Evolutionary conservation across 148 eudicot genomes (phyloP), one percentile per base, ranked within the genome.

Genomic region (Pouteria glomerata): DNA sequence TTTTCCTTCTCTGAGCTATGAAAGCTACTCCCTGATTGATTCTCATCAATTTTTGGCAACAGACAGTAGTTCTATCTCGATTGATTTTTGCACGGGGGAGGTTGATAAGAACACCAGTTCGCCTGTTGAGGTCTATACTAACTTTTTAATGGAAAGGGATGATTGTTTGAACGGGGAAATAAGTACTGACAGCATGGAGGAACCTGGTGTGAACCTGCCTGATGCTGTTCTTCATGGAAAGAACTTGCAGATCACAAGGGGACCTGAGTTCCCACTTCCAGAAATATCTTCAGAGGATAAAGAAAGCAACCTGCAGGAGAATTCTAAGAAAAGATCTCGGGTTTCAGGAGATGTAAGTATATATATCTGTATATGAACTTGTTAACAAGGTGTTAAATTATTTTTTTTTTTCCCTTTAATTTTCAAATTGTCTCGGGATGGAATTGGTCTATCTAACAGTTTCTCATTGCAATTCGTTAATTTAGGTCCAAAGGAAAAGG

Each of bases 401-500:
- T n/a, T n/a, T n/a, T n/a, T n/a, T n/a, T n/a, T n/a, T n/a, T n/a
- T n/a, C n/a, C n/a, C n/a, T n/a, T n/a, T n/a, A n/a, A n/a, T n/a
- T n/a, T n/a, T n/a, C n/a, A n/a, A n/a, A n/a, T n/a, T n/a, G n/a
- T n/a, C n/a, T n/a, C n/a, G n/a, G n/a, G n/a, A n/a, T n/a, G n/a
- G n/a, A n/a, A n/a, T n/a, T n/a, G n/a, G n/a, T n/a, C n/a, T n/a
- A n/a, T n/a, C n/a, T n/a, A n/a, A n/a, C n/a, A n/a, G n/a, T n/a
- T 48, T 73, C 42, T 66, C 0, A 74, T 58, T 16, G 35, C 23
- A 33, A 39, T 76, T 47, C 51, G 5, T 24, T 13, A 39, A 67
- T 77, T 76, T 61, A 86, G 86, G 70, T 79, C n/a, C 82, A 75
- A 66, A 84, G 80, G 66, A 88, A 85, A 80, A 84, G 84, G 57